Percentiles rank a stretch among this genome's conserved stretches.
These are phyloP conservation scores for Plectosphaerella cucumerina DNA, from an alignment of 2,329 filamentous ascomycete genomes.

Conservation along the genomic window DNA sequence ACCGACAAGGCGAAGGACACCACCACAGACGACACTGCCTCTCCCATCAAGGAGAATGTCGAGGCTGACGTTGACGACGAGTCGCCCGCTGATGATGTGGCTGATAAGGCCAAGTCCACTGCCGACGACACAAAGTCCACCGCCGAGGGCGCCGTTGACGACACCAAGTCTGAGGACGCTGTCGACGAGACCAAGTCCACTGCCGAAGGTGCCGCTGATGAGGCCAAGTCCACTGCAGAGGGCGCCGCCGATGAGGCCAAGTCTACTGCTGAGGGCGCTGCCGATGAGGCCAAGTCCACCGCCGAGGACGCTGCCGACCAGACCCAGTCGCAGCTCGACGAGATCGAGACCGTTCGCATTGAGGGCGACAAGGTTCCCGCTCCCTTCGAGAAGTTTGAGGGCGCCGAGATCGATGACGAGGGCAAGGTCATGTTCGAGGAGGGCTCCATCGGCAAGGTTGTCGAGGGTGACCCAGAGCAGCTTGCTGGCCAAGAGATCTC, in stretches of 20 bases:
- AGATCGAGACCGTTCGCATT: conserved; percentile 9
- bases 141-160: conserved; percentile 3
- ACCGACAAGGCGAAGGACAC: conserved; percentile 11
- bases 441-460: conserved; percentile 29
- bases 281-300: conserved; percentile 7
- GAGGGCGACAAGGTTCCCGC: conserved; percentile 11
- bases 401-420: conserved; percentile 28
- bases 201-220: conserved; percentile 8
- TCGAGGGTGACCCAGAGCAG: conserved; percentile 29
- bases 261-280: not conserved
- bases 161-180: conserved; percentile 1
- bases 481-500: conserved; percentile 30
- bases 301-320: not conserved
- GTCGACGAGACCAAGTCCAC: conserved; percentile 7
- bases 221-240: conserved; percentile 9
- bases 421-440: conserved; percentile 31
- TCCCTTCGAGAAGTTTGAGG: conserved; percentile 31
- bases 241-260: conserved; percentile 7
- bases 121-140: conserved; percentile 4
- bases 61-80: conserved; percentile 1
- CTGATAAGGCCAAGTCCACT: not conserved
- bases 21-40: conserved; percentile 6
- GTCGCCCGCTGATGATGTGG: conserved; percentile 1
- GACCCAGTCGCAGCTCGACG: conserved; percentile 1
- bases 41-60: not conserved